phyloP scores from a whole-genome alignment of 202 grass and related monocot genomes.

The Zizania palustris region DNA sequence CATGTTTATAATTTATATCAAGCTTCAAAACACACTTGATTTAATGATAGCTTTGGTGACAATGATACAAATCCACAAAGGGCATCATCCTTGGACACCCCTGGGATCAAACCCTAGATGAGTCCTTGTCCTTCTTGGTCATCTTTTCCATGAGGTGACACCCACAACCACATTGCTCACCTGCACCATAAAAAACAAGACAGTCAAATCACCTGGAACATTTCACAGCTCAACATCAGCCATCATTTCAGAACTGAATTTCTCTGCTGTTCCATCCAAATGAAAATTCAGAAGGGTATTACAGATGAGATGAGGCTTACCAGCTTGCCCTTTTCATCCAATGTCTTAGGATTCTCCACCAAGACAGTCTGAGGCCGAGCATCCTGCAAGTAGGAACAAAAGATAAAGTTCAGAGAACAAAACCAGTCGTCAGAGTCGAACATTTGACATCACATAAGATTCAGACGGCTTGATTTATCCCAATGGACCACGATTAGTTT shows the following conservation, averaged over 20 bases:
- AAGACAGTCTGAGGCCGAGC: conserved; percentile 60
- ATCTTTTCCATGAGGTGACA: conserved; percentile 69
- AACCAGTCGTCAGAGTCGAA: conserved; percentile 19
- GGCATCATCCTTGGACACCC: conserved; percentile 35
- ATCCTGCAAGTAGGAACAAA: conserved; percentile 48
- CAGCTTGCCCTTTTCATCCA: conserved; percentile 71
- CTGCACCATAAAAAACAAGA: conserved; percentile 39
- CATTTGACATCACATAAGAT: conserved; percentile 47
- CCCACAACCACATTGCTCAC: conserved; percentile 68
- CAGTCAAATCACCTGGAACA: conserved; percentile 20
- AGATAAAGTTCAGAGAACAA: conserved; percentile 43
- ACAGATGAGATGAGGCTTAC: conserved; percentile 37
- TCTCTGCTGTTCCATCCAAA: not conserved
- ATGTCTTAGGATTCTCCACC: conserved; percentile 77
- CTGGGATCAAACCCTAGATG: conserved; percentile 14
- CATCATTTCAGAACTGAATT: not conserved
- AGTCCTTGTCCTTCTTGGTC: conserved; percentile 35
- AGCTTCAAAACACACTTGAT: conserved; percentile 72
- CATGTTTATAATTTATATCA: conserved; percentile 44
- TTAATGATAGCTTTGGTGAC: conserved; percentile 17
- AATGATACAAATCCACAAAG: conserved; percentile 43
- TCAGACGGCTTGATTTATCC: conserved; percentile 5
- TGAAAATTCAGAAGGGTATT: not conserved
- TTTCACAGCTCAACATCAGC: conserved; percentile 5
- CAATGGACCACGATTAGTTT: not conserved